Percentiles rank a stretch among this genome's conserved stretches.
Evolutionary conservation across 2,329 filamentous ascomycete genomes (phyloP).

Genomic region (Lasiodiplodia hormozganensis): DNA sequence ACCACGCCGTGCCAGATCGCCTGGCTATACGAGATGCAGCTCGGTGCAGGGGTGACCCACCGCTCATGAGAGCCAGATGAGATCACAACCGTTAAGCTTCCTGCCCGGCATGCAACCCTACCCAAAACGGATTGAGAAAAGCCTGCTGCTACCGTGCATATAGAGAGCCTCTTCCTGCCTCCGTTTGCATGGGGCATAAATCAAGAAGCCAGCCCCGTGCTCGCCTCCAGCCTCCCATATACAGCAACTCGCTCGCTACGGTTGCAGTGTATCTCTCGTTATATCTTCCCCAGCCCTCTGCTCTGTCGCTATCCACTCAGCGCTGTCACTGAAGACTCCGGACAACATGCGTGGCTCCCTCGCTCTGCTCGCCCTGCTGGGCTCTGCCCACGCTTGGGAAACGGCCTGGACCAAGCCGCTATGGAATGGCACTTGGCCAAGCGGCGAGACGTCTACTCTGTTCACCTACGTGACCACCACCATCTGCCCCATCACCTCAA

Average conservation of each 20-base stretch:
- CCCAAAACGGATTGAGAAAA: neutral
- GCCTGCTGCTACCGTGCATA: conserved; percentile 8
- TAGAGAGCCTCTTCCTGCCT: conserved; percentile 21
- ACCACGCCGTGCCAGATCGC: conserved; percentile 7
- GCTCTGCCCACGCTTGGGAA: conserved; percentile 36
- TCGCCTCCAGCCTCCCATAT: neutral
- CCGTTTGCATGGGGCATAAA: neutral
- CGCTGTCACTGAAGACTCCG: conserved; percentile 29
- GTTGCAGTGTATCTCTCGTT: conserved; percentile 43
- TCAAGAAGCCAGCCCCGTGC: conserved; percentile 22
- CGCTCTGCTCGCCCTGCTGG: conserved; percentile 42
- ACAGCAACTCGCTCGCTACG: conserved; percentile 47
- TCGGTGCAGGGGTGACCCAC: conserved; percentile 2
- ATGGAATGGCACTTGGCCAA: neutral
- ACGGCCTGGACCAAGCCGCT: neutral
- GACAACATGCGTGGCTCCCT: conserved; percentile 40
- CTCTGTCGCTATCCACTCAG: conserved; percentile 26
- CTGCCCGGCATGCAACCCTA: conserved; percentile 18
- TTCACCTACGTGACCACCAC: conserved; percentile 29
- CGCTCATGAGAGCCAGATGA: conserved; percentile 18
- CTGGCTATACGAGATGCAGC: conserved; percentile 11
- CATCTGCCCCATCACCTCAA: conserved; percentile 31
- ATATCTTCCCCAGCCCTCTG: conserved; percentile 32
- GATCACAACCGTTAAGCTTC: conserved; percentile 18
- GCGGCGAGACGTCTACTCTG: conserved; percentile 10